A percentile compares a stretch with the other conserved stretches of the same genome.
These are phyloP conservation scores for Huntiella omanensis DNA, from an alignment of 2,329 filamentous ascomycete species.

Conservation along the genomic window DNA sequence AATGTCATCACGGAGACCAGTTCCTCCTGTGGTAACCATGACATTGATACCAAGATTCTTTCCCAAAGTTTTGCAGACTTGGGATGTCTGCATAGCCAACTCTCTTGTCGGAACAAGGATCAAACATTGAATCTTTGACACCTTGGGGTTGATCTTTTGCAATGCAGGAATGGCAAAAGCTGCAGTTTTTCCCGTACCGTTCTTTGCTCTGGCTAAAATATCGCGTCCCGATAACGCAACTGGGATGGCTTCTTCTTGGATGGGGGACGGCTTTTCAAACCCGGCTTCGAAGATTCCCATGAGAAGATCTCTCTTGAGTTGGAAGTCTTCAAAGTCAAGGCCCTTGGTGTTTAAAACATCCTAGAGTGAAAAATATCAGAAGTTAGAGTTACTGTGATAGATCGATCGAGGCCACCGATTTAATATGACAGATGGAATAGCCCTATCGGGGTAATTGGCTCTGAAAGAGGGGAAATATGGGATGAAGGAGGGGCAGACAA, in stretches of 20 bases:
- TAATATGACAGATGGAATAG: constrained; percentile 11
- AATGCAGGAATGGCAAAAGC: constrained; percentile 93
- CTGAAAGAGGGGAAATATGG: neutral
- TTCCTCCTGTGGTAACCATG: constrained; percentile 97
- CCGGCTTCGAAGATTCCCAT: constrained; percentile 99
- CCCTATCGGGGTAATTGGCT: neutral
- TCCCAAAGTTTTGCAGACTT: constrained; percentile 95
- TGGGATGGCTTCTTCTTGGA: constrained; percentile 97
- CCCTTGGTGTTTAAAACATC: constrained; percentile 98
- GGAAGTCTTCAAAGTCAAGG: constrained; percentile 93
- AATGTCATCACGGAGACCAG: constrained; percentile 88
- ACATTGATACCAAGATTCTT: constrained; percentile 96
- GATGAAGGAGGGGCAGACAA: constrained; percentile 12
- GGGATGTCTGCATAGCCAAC: constrained; percentile 91
- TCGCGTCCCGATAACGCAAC: constrained; percentile 90
- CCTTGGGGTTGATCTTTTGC: constrained; percentile 91
- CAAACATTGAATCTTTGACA: constrained; percentile 86
- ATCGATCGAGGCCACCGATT: neutral
- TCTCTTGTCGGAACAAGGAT: constrained; percentile 95
- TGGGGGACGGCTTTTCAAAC: constrained; percentile 95
- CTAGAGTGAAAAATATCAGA: constrained; percentile 25
- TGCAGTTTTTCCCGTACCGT: constrained; percentile 94
- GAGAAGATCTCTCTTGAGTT: constrained; percentile 81
- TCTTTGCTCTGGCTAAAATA: constrained; percentile 90
- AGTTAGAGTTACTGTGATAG: neutral